A percentile compares a stretch with the other conserved stretches of the same genome.
These are phyloP conservation scores for Ophiobolus disseminans DNA, from an alignment of 2,329 filamentous ascomycete genomes.

Conservation along the genomic window DNA sequence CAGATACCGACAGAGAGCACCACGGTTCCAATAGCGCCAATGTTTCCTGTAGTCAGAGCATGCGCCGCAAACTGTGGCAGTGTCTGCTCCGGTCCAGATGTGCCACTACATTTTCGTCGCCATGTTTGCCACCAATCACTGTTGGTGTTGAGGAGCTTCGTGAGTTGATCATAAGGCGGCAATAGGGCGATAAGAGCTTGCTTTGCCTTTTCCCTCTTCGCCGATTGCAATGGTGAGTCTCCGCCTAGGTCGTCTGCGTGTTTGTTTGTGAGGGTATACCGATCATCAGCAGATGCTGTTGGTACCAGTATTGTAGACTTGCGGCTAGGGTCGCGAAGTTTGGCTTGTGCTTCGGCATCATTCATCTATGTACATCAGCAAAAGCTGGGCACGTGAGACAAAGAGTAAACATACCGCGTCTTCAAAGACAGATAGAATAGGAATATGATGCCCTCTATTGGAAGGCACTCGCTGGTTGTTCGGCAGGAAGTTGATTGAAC, in stretches of 20 bases:
- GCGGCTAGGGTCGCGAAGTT: slow-evolving; percentile 28
- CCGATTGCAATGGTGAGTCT: slow-evolving; percentile 26
- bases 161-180: slow-evolving; percentile 44
- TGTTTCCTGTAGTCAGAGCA: slow-evolving; percentile 54
- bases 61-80: slow-evolving; percentile 52
- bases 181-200: slow-evolving; percentile 45
- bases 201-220: slow-evolving; percentile 47
- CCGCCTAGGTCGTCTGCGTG: slow-evolving; percentile 36
- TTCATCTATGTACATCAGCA: slow-evolving; percentile 40
- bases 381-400: background rate
- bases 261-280: slow-evolving; percentile 41
- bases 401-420: slow-evolving; percentile 42
- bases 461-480: slow-evolving; percentile 31
- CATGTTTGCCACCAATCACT: slow-evolving; percentile 54
- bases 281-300: slow-evolving; percentile 17
- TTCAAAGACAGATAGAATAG: slow-evolving; percentile 49
- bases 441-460: slow-evolving; percentile 43
- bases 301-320: slow-evolving; percentile 26
- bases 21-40: slow-evolving; percentile 47
- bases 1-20: slow-evolving; percentile 49
- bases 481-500: slow-evolving; percentile 29
- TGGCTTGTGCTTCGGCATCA: slow-evolving; percentile 42
- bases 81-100: slow-evolving; percentile 47
- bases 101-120: slow-evolving; percentile 52
- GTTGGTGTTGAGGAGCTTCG: slow-evolving; percentile 43